These are phyloP conservation scores for Lentinula sp. DNA, from an alignment of 768 basidiomycete genomes.

Conservation along the genomic window DNA sequence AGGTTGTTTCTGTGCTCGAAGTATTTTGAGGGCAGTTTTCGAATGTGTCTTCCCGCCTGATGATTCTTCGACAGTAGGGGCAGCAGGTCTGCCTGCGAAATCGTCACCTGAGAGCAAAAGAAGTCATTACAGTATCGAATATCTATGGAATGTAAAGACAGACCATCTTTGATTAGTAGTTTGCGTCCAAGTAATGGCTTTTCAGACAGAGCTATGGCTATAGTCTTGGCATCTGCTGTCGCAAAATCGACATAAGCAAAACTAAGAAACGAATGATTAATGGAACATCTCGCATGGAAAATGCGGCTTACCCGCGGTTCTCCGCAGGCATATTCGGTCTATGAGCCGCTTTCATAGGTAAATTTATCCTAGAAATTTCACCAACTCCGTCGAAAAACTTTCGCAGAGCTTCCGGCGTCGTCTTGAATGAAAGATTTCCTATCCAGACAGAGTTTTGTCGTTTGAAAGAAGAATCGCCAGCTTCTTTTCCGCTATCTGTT, in stretches of 20 bases:
- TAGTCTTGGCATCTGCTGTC: conserved; percentile 62
- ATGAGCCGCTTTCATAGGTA: conserved; percentile 68
- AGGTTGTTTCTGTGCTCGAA: conserved; percentile 73
- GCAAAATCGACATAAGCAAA: conserved; percentile 97
- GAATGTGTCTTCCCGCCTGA: conserved; percentile 22
- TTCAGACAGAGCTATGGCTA: conserved; percentile 81
- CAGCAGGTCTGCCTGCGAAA: conserved; percentile 62
- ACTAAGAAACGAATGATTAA: conserved; percentile 30
- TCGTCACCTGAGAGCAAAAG: conserved; percentile 50
- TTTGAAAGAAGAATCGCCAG: neutral
- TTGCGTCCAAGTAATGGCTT: conserved; percentile 76
- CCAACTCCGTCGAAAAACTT: conserved; percentile 56
- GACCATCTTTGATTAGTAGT: conserved; percentile 91
- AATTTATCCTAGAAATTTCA: conserved; percentile 74
- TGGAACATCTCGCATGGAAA: conserved; percentile 9
- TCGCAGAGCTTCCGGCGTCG: conserved; percentile 47
- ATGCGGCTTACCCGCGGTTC: conserved; percentile 67
- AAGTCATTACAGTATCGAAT: conserved; percentile 4
- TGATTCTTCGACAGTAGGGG: conserved; percentile 27
- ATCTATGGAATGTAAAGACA: conserved; percentile 14
- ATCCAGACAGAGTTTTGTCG: conserved; percentile 47
- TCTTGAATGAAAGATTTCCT: conserved; percentile 68
- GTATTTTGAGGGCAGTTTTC: conserved; percentile 73
- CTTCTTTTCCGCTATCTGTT: neutral
- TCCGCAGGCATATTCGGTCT: conserved; percentile 48